Evolutionary conservation across 208 protist genomes (phyloP).

Genomic region (Crithidia brevicula): DNA sequence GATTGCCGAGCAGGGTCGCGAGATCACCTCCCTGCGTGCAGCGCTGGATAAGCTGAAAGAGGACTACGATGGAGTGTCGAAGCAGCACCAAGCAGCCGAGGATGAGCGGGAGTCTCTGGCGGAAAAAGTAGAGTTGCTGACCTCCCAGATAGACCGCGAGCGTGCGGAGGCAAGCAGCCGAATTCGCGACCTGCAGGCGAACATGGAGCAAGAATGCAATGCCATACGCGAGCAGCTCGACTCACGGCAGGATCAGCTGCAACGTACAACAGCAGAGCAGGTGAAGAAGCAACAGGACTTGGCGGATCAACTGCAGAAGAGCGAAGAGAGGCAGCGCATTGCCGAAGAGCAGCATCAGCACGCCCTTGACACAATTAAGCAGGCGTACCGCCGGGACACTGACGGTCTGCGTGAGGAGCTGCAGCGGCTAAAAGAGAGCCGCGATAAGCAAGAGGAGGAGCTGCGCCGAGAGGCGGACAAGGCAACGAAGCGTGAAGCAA

Average conservation of each 20-base stretch:
- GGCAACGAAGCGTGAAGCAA: conserved; percentile 52
- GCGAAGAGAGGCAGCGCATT: conserved; percentile 43
- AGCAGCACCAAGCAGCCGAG: conserved; percentile 43
- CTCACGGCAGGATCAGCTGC: conserved; percentile 50
- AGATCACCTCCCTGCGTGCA: conserved; percentile 77
- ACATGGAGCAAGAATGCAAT: conserved; percentile 41
- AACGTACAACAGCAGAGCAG: conserved; percentile 37
- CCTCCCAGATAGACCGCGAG: conserved; percentile 47
- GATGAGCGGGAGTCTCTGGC: conserved; percentile 41
- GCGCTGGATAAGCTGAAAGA: conserved; percentile 56
- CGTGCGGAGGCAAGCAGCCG: conserved; percentile 45
- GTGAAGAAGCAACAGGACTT: conserved; percentile 49
- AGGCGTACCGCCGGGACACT: conserved; percentile 54
- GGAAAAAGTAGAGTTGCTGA: conserved; percentile 41
- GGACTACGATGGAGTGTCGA: conserved; percentile 47
- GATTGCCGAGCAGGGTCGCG: conserved; percentile 83
- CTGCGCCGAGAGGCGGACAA: conserved; percentile 50
- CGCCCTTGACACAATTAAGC: conserved; percentile 47
- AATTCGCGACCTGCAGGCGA: conserved; percentile 49
- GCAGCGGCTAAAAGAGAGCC: conserved; percentile 32
- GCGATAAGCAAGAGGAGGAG: conserved; percentile 44
- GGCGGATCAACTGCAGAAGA: conserved; percentile 57
- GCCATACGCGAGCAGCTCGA: conserved; percentile 53
- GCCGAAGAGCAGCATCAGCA: conserved; percentile 54
- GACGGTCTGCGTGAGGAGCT: conserved; percentile 51